Evolutionary conservation across 169 alveolate species (phyloP).

Genomic region (Cystoisospora suis): DNA sequence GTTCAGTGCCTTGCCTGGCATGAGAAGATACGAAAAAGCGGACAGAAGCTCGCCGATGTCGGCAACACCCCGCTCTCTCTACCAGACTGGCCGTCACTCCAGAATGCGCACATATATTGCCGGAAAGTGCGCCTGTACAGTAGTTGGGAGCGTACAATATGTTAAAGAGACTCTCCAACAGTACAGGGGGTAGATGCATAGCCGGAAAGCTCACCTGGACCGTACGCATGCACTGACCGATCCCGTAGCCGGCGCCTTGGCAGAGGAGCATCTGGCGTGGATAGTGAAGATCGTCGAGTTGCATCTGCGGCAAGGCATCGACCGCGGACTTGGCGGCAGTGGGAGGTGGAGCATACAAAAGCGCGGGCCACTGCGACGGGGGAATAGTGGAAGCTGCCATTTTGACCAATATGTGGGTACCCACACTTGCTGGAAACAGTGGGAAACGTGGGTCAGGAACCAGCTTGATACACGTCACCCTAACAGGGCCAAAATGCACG

Average conservation of each 20-base stretch:
- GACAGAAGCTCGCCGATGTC: no score
- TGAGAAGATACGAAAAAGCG: no score
- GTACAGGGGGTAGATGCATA: no score
- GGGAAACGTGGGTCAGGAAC: background rate
- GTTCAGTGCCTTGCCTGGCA: no score
- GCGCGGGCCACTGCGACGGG: constrained; percentile 19
- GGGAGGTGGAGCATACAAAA: background rate
- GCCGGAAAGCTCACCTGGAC: constrained; percentile 6
- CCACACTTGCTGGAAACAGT: background rate
- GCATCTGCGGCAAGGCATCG: constrained; percentile 5
- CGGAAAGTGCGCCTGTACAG: no score
- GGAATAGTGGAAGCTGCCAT: constrained; percentile 23
- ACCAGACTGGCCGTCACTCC: no score
- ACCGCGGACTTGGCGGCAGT: background rate
- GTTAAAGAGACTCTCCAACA: no score
- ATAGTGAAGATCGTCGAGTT: constrained; percentile 19
- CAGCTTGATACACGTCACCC: background rate
- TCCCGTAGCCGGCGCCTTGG: constrained; percentile 23
- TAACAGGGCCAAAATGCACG: no score
- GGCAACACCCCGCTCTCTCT: no score
- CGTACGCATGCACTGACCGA: background rate
- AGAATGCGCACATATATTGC: no score
- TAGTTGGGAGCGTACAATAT: no score
- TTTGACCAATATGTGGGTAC: background rate
- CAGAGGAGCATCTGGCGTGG: constrained; percentile 31